phyloP scores from a whole-genome alignment of 106 monocot genomes.

The Vanilla planifolia region DNA sequence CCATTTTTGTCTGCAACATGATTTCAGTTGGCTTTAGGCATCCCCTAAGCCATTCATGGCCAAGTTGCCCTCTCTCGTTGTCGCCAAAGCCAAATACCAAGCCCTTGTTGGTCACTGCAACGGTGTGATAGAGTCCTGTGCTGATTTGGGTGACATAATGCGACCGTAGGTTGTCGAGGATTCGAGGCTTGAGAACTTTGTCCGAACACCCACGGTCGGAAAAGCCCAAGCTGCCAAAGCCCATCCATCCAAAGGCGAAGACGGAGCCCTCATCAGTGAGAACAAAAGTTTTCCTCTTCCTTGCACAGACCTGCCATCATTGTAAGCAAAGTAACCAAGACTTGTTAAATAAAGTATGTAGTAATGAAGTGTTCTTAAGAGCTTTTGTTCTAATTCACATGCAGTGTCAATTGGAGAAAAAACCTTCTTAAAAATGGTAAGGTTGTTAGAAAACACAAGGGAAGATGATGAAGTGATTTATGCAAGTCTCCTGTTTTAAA shows the following conservation, averaged over 20 bases:
- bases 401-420: too few relatives aligned
- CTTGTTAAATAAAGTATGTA: too few relatives aligned
- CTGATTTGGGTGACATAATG: constrained; percentile 74
- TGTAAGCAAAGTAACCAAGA: too few relatives aligned
- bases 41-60: constrained; percentile 65
- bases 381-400: too few relatives aligned
- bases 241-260: constrained; percentile 92
- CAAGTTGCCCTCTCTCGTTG: constrained; percentile 87
- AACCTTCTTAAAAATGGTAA: too few relatives aligned
- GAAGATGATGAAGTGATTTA: too few relatives aligned
- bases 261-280: constrained; percentile 77
- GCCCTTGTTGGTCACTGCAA: constrained; percentile 73
- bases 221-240: constrained; percentile 89
- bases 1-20: constrained; percentile 22
- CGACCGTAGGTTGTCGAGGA: constrained; percentile 52
- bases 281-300: constrained; percentile 95
- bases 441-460: too few relatives aligned
- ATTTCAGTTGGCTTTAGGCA: constrained; percentile 86
- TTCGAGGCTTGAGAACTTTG: constrained; percentile 75
- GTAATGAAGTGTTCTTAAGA: too few relatives aligned
- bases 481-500: too few relatives aligned
- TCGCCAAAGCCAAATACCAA: constrained; percentile 86
- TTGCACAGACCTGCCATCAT: constrained; percentile 99
- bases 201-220: constrained; percentile 71
- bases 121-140: constrained; percentile 92